Evolutionary conservation across 228 moss, liverwort and hornwort species (phyloP).

Genomic region (Sphagnum fallax): DNA sequence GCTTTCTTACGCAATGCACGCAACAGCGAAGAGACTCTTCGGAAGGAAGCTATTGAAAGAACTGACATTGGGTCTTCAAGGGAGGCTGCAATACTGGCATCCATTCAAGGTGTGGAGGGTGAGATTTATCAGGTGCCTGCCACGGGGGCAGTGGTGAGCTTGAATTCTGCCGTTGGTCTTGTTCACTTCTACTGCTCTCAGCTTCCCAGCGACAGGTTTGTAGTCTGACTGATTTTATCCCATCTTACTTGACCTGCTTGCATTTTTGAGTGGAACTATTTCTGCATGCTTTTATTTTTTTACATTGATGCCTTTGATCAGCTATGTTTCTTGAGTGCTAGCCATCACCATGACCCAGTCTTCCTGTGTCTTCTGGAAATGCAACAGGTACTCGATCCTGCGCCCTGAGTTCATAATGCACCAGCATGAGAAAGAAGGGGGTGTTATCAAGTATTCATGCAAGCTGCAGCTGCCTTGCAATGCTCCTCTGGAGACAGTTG

Average conservation of each 20-base stretch:
- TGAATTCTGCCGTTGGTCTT: slow-evolving; percentile 97
- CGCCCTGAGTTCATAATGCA: slow-evolving; percentile 96
- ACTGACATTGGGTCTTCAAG: slow-evolving; percentile 80
- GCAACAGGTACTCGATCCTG: slow-evolving; percentile 78
- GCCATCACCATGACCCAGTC: too few relatives aligned
- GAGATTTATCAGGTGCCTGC: slow-evolving; percentile 96
- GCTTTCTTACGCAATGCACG: slow-evolving; percentile 95
- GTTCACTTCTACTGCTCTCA: slow-evolving; percentile 99
- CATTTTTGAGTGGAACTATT: background rate
- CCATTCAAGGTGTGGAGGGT: slow-evolving; percentile 86
- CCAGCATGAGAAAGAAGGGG: slow-evolving; percentile 81
- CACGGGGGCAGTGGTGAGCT: slow-evolving; percentile 97
- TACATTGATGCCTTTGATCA: background rate
- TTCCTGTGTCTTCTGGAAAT: too few relatives aligned
- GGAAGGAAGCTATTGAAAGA: slow-evolving; percentile 98
- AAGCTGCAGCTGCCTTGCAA: slow-evolving; percentile 97
- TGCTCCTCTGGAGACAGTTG: slow-evolving; percentile 87
- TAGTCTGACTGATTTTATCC: background rate
- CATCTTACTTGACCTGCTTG: background rate
- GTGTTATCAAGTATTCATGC: slow-evolving; percentile 75
- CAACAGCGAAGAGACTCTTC: slow-evolving; percentile 93
- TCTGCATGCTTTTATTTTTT: background rate
- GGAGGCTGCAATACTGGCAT: slow-evolving; percentile 74
- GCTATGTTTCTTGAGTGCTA: too few relatives aligned
- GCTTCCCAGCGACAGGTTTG: slow-evolving; percentile 95